Base-by-base conservation (phyloP, 1,139 yeast genomes). In the Sugiyamaella novakii region DNA sequence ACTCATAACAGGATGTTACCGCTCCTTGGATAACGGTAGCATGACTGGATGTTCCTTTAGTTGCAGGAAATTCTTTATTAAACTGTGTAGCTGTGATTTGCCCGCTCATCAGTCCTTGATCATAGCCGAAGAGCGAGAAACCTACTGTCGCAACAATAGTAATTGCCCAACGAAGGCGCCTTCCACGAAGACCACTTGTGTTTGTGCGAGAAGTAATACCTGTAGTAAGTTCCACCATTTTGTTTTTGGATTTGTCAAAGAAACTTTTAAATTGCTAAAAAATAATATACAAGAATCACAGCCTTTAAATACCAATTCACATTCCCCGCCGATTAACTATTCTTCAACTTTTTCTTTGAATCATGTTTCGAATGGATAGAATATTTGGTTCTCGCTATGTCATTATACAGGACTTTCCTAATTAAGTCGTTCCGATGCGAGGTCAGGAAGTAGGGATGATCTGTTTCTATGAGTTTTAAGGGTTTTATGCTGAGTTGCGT, bases 21-120 rank as follows among this genome's bases (percentile, higher is more conserved):
- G 84, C 85, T 70, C 92, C 91, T 66, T 83, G 69, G 14, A 63
- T 48, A 4, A 64, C 68, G 17, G 65, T 54, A 7, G 60, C 61
- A 46, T 62, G 65, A 33, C 50, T 52, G 10, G 51, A 31, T 18
- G 47, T 45, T 28, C 63, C 63, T 7, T 40, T 46, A 4, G 61
- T 56, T 5, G 63, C 52, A 4, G 87, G 86, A 64, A 83, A 83
- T 48, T 76, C 83, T 12, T 67, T 55, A 59, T 76, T 75, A 62
- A 84, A 84, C 56, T 80, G 77, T 0, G 69, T 70, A 47, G 84
- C 84, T 18, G 85, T 78, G 55, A 84, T 81, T 48, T 84, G 70
- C 66, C 88, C 87, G 18, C 87, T 80, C 59, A 79, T 76, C 49
- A 85, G 74, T 62, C 94, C 94, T 67, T 85, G 94, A 65, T 85